Conservation (phyloP, 257 asterid species). For the Thymus mandschuricus region DNA sequence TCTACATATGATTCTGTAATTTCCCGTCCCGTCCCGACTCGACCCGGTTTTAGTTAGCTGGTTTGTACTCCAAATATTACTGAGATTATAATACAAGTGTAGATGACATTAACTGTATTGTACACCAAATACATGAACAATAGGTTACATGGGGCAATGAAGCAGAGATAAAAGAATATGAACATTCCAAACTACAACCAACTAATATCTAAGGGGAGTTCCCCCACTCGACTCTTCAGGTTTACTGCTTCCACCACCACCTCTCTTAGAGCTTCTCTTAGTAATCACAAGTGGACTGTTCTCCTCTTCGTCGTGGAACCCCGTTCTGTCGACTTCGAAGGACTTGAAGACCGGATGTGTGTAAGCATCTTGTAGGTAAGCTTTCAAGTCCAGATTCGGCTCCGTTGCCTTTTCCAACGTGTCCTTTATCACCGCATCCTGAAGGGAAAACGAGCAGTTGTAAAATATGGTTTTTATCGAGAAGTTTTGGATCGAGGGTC, state of each 20-base stretch:
- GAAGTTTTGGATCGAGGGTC: no score
- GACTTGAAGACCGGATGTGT: conserved; percentile 65
- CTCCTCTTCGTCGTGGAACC: conserved; percentile 50
- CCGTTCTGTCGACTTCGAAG: conserved; percentile 37
- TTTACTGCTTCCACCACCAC: conserved; percentile 36
- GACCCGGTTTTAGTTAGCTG: no score
- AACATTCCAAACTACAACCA: conserved; percentile 8
- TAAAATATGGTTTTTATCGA: neutral
- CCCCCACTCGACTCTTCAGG: conserved; percentile 35
- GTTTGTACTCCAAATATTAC: neutral
- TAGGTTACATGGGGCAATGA: conserved; percentile 21
- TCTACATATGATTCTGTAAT: no score
- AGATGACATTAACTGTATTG: neutral
- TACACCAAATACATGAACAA: conserved; percentile 27
- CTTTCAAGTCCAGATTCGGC: conserved; percentile 62
- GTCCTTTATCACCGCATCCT: conserved; percentile 79
- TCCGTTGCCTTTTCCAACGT: conserved; percentile 70
- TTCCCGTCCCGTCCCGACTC: no score
- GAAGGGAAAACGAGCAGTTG: neutral
- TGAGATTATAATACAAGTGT: neutral
- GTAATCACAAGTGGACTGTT: conserved; percentile 61
- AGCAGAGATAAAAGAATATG: conserved; percentile 21
- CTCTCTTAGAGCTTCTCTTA: conserved; percentile 53
- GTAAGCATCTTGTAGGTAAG: conserved; percentile 63
- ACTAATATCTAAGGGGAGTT: conserved; percentile 37